phyloP scores from a whole-genome alignment of 2,329 filamentous ascomycete species.

The Hymenoscyphus albidus region DNA sequence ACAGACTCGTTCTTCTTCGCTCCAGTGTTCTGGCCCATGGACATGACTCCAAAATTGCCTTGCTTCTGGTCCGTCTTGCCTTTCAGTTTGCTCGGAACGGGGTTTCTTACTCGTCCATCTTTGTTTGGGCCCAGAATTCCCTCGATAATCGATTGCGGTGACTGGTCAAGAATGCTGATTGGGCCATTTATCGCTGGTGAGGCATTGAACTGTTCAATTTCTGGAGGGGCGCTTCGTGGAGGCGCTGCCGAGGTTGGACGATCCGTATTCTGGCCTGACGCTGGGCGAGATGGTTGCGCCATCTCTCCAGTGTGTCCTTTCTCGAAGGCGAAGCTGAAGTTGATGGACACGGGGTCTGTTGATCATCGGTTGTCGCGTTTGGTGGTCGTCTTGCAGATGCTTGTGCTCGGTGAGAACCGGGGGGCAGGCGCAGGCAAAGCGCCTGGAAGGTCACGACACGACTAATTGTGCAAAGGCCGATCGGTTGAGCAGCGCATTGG shows the following conservation, averaged over 20 bases:
- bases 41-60: conserved; percentile 61
- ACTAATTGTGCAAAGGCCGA: conserved; percentile 20
- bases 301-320: conserved; percentile 16
- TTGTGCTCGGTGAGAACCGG: neutral
- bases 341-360: conserved; percentile 2
- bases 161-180: conserved; percentile 54
- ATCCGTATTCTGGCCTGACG: conserved; percentile 26
- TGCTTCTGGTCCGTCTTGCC: conserved; percentile 53
- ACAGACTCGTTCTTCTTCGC: conserved; percentile 36
- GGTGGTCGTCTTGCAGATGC: neutral
- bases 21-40: conserved; percentile 48
- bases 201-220: conserved; percentile 22
- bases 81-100: conserved; percentile 59
- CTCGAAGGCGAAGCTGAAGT: conserved; percentile 2
- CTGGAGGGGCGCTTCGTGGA: conserved; percentile 20
- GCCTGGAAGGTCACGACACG: conserved; percentile 21
- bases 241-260: conserved; percentile 18
- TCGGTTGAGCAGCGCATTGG: conserved; percentile 2
- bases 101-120: conserved; percentile 52
- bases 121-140: conserved; percentile 37
- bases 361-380: conserved; percentile 19
- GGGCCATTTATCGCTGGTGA: conserved; percentile 40
- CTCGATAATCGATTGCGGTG: conserved; percentile 27
- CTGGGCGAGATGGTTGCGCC: conserved; percentile 28
- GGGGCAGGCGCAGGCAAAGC: neutral